Percentiles rank a stretch among this genome's conserved stretches.
These are phyloP conservation scores for Phtheirospermum japonicum DNA, from an alignment of 257 asterid species.

Conservation along the genomic window DNA sequence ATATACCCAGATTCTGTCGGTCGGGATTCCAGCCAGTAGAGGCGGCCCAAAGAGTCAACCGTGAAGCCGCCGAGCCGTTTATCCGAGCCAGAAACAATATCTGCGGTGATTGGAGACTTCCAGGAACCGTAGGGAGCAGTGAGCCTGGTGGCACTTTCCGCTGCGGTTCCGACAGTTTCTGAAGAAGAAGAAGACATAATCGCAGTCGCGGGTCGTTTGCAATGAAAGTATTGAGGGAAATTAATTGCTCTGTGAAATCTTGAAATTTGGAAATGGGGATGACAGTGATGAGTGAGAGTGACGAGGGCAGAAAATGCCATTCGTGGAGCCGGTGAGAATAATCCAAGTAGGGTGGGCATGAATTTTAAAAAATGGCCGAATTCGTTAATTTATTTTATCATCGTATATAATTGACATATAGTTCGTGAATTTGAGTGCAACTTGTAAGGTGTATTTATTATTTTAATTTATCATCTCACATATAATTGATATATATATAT, in stretches of 20 bases:
- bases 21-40: constrained; percentile 80
- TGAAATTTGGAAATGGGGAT: constrained; percentile 26
- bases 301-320: constrained; percentile 36
- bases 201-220: constrained; percentile 25
- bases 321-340: no score
- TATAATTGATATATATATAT: no score
- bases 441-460: no score
- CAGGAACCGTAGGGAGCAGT: constrained; percentile 89
- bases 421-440: no score
- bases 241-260: constrained; percentile 15
- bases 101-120: constrained; percentile 93
- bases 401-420: no score
- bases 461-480: no score
- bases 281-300: constrained; percentile 32
- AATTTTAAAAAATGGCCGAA: no score
- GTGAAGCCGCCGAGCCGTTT: constrained; percentile 75
- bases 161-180: constrained; percentile 23
- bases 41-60: constrained; percentile 59
- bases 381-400: no score
- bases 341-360: no score
- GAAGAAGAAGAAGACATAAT: constrained; percentile 34
- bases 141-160: constrained; percentile 30
- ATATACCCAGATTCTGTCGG: constrained; percentile 82
- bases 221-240: constrained; percentile 15
- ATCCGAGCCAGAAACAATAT: constrained; percentile 67